A percentile compares a stretch with the other conserved stretches of the same genome.
Conservation (phyloP, 2,329 filamentous ascomycete genomes). For the Tympanopsis confertula region DNA sequence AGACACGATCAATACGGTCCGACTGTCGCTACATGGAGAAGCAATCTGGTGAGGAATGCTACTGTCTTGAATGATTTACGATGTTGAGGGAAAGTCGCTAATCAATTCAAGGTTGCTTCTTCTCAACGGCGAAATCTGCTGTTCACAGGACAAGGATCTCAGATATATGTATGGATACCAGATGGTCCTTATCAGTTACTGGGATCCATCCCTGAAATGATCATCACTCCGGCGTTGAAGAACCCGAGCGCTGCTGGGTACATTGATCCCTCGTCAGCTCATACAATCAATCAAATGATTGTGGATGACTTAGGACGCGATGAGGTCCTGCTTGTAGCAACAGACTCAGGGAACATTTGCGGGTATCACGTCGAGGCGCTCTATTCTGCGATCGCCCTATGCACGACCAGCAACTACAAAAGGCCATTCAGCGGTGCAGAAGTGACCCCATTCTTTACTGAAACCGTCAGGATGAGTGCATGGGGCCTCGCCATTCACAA, state of each 20-base stretch:
- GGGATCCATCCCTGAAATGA: slow-evolving; percentile 21
- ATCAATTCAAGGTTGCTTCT: slow-evolving; percentile 19
- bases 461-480: slow-evolving; percentile 67
- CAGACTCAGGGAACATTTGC: slow-evolving; percentile 66
- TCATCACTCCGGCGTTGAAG: slow-evolving; percentile 16
- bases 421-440: slow-evolving; percentile 7
- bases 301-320: slow-evolving; percentile 57
- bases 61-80: background rate
- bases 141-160: slow-evolving; percentile 24
- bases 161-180: slow-evolving; percentile 30
- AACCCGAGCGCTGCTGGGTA: slow-evolving; percentile 24
- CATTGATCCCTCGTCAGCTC: slow-evolving; percentile 36
- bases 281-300: slow-evolving; percentile 59
- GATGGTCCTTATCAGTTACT: slow-evolving; percentile 24
- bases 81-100: slow-evolving; percentile 3
- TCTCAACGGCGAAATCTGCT: slow-evolving; percentile 32
- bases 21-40: slow-evolving; percentile 22
- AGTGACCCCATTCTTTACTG: slow-evolving; percentile 51
- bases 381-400: slow-evolving; percentile 10
- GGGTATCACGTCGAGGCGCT: slow-evolving; percentile 54
- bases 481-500: slow-evolving; percentile 83
- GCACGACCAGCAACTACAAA: slow-evolving; percentile 2
- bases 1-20: slow-evolving; percentile 12
- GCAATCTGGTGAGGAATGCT: slow-evolving; percentile 22
- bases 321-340: slow-evolving; percentile 57